These are phyloP conservation scores for Hevea brasiliensis DNA, from an alignment of 345 rosid genomes.

Conservation along the genomic window DNA sequence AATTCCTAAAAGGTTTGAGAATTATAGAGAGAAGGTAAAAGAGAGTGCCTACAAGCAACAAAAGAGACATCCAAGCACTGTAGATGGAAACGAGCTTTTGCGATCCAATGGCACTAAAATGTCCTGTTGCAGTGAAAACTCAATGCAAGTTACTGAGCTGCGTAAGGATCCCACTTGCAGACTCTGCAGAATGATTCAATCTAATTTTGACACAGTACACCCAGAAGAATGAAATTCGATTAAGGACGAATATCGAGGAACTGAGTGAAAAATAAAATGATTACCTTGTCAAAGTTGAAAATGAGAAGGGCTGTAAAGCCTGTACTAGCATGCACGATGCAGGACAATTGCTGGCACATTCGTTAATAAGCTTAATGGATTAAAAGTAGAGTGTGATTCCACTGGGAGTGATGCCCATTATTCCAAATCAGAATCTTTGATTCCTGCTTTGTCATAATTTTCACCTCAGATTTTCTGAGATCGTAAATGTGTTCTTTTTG, in stretches of 20 bases:
- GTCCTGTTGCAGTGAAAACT: constrained; percentile 34
- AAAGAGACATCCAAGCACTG: constrained; percentile 39
- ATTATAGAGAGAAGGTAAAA: constrained; percentile 43
- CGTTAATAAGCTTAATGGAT: constrained; percentile 15
- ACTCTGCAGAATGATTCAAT: constrained; percentile 39
- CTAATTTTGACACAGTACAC: constrained; percentile 33
- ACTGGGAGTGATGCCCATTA: constrained; percentile 8
- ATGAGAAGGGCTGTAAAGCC: constrained; percentile 38
- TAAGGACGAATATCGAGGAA: constrained; percentile 38
- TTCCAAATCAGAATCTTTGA: constrained; percentile 23
- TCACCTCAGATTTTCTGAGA: constrained; percentile 23
- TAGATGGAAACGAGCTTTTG: constrained; percentile 53
- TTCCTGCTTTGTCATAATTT: constrained; percentile 51
- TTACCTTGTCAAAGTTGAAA: constrained; percentile 23
- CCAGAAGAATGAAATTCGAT: constrained; percentile 28
- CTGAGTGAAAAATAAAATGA: constrained; percentile 30
- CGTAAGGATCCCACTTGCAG: constrained; percentile 44
- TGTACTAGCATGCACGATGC: too few species aligned
- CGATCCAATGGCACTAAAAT: constrained; percentile 49
- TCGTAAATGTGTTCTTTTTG: neutral
- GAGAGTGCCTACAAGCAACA: constrained; percentile 28
- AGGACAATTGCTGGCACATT: constrained; percentile 38
- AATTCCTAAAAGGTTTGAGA: constrained; percentile 40
- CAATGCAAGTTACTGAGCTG: constrained; percentile 27
- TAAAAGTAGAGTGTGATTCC: constrained; percentile 21